Conservation (phyloP, 2,329 filamentous ascomycete genomes). For the Parastagonospora nodorum region DNA sequence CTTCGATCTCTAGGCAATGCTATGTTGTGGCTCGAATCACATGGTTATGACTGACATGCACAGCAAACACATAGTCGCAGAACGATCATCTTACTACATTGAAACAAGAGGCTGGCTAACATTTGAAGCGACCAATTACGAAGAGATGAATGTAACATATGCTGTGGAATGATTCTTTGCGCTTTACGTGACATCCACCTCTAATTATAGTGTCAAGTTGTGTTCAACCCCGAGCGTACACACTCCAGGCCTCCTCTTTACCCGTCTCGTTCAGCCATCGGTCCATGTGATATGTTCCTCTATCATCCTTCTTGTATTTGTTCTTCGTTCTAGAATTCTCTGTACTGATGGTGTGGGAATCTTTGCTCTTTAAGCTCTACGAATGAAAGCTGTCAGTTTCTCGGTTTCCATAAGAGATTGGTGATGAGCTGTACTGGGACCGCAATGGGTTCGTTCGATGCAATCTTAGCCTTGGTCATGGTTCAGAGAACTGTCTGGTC, state of each 20-base stretch:
- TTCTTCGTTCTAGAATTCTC: not conserved
- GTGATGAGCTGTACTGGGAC: not conserved
- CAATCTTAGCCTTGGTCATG: not conserved
- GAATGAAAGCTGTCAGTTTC: not conserved
- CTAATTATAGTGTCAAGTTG: not conserved
- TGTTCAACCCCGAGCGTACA: not conserved
- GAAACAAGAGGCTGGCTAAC: too few relatives aligned
- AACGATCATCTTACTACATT: too few relatives aligned
- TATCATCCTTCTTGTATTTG: not conserved
- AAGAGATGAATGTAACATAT: not conserved
- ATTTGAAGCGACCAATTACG: too few relatives aligned
- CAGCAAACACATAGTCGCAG: too few relatives aligned
- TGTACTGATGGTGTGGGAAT: not conserved
- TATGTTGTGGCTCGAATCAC: too few relatives aligned
- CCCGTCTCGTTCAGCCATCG: not conserved
- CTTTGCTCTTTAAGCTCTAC: not conserved
- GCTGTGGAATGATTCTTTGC: not conserved
- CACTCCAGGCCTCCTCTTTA: constrained; percentile 1
- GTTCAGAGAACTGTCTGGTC: not conserved
- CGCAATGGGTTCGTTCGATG: not conserved
- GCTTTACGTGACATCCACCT: not conserved
- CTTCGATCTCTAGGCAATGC: too few relatives aligned
- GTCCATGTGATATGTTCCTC: not conserved
- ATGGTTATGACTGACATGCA: too few relatives aligned
- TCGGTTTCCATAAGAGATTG: not conserved